phyloP scores from a whole-genome alignment of 805 yeast species.

The Metschnikowia shivogae region DNA sequence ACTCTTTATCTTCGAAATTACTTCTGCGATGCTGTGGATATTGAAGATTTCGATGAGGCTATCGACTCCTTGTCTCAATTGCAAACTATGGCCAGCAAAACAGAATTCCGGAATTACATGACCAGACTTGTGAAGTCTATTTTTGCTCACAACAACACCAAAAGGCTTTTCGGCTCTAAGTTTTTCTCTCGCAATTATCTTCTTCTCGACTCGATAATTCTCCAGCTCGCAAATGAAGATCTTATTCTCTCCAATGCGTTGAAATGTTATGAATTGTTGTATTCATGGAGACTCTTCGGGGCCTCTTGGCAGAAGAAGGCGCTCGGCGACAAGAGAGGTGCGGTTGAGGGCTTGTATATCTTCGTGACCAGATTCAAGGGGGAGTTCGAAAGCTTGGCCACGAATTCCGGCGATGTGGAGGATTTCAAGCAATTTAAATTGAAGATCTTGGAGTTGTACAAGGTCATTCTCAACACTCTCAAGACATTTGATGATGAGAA shows the following conservation, averaged over 20 bases:
- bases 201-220: constrained; percentile 31
- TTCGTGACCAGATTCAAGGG: constrained; percentile 34
- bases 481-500: constrained; percentile 31
- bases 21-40: constrained; percentile 12
- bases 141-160: constrained; percentile 21
- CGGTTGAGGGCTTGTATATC: constrained; percentile 36
- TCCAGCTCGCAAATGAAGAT: constrained; percentile 31
- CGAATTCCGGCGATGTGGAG: constrained; percentile 14
- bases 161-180: constrained; percentile 22
- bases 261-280: constrained; percentile 34
- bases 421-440: constrained; percentile 32
- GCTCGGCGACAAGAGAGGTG: constrained; percentile 39
- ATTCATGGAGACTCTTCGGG: constrained; percentile 36
- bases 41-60: constrained; percentile 11
- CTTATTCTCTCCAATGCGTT: constrained; percentile 27
- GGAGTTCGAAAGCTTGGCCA: constrained; percentile 20
- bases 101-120: constrained; percentile 18
- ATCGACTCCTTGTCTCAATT: constrained; percentile 8
- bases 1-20: constrained; percentile 10
- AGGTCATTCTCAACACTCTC: constrained; percentile 37
- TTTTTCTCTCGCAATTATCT: constrained; percentile 23
- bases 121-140: constrained; percentile 26
- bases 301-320: not conserved
- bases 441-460: constrained; percentile 39
- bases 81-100: constrained; percentile 2